Evolutionary conservation across 169 alveolate genomes (phyloP).

Genomic region (Plasmodium vinckei): DNA sequence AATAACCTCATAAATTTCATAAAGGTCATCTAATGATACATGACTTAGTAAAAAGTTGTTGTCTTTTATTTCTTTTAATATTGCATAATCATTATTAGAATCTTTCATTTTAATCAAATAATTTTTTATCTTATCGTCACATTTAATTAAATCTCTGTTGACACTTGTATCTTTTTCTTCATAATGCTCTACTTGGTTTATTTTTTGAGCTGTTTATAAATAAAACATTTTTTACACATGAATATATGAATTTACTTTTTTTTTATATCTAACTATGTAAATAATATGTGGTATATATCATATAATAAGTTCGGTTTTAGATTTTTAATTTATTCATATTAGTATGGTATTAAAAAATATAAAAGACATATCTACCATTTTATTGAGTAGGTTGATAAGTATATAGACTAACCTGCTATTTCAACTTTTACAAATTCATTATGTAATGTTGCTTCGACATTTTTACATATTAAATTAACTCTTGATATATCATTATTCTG

Average conservation of each 20-base stretch:
- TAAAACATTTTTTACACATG: neutral
- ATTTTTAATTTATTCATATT: neutral
- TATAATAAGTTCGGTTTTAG: neutral
- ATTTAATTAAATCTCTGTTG: conserved; percentile 34
- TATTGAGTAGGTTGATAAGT: neutral
- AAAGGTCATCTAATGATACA: conserved; percentile 50
- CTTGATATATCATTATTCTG: conserved; percentile 67
- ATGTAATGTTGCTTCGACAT: conserved; percentile 70
- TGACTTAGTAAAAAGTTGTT: conserved; percentile 41
- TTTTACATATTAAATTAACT: conserved; percentile 67
- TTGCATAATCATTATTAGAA: conserved; percentile 29
- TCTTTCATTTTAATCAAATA: conserved; percentile 20
- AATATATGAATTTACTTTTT: neutral
- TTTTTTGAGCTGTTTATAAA: conserved; percentile 37
- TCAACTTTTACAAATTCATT: conserved; percentile 76
- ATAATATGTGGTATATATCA: neutral
- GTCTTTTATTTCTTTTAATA: conserved; percentile 41
- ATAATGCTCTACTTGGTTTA: conserved; percentile 46
- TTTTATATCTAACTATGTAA: neutral
- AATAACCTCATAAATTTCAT: conserved; percentile 68
- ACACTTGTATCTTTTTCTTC: conserved; percentile 53
- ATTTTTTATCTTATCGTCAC: conserved; percentile 30
- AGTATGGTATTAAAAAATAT: neutral
- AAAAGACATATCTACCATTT: neutral
- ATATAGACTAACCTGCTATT: conserved; percentile 45